These are phyloP conservation scores for Malus orientalis DNA, from an alignment of 306 rosid genomes.

Conservation along the genomic window DNA sequence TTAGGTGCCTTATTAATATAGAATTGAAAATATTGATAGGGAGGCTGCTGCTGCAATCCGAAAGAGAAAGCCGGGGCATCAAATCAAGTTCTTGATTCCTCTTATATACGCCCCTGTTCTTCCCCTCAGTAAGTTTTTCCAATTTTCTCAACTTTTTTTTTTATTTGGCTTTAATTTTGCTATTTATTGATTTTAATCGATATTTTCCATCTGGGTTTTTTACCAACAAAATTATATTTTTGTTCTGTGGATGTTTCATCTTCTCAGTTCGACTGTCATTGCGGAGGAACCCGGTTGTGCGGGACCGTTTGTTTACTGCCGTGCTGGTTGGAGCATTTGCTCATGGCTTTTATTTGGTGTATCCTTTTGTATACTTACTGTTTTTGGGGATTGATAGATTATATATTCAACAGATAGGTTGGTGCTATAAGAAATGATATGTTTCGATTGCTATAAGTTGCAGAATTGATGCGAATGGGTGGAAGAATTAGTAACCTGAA, in stretches of 20 bases:
- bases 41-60: conserved; percentile 48
- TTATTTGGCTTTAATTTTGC: not conserved
- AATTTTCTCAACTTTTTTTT: not conserved
- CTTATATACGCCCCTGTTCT: conserved; percentile 87
- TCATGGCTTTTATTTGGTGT: conserved; percentile 87
- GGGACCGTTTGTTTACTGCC: conserved; percentile 81
- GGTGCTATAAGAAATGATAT: not conserved
- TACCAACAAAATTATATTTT: not conserved
- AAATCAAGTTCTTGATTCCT: conserved; percentile 75
- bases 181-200: not conserved
- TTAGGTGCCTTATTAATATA: no score
- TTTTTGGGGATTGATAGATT: not conserved
- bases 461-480: not conserved
- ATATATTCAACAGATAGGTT: not conserved
- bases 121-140: conserved; percentile 61
- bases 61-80: conserved; percentile 52
- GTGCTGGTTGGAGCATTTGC: conserved; percentile 78
- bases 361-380: conserved; percentile 46
- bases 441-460: not conserved
- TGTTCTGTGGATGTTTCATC: conserved; percentile 5
- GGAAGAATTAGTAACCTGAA: not conserved
- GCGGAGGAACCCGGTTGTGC: conserved; percentile 70
- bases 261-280: conserved; percentile 71
- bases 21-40: conserved; percentile 17
- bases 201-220: not conserved